Conservation (phyloP, 2,329 filamentous ascomycete genomes). For the Aureobasidium uvarum region DNA sequence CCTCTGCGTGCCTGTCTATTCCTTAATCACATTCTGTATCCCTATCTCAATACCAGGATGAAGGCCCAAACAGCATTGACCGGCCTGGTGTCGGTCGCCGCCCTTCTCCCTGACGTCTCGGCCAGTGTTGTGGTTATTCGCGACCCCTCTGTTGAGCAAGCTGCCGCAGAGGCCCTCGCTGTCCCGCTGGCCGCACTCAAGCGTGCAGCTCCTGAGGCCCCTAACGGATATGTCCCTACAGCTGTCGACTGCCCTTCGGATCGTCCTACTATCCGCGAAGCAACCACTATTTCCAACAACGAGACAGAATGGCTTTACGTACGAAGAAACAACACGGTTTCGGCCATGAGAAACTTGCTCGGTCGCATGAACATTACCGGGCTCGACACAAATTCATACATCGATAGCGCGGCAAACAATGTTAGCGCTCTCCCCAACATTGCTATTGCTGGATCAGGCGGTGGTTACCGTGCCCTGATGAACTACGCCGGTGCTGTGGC, state of each 20-base stretch:
- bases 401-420: conserved; percentile 60
- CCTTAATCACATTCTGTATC: neutral
- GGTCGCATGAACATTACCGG: conserved; percentile 68
- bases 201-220: conserved; percentile 52
- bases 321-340: conserved; percentile 69
- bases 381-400: conserved; percentile 73
- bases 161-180: conserved; percentile 27
- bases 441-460: conserved; percentile 75
- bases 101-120: conserved; percentile 1
- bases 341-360: conserved; percentile 73
- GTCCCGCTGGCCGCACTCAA: conserved; percentile 10
- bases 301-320: conserved; percentile 72
- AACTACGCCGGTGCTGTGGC: conserved; percentile 77
- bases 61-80: conserved; percentile 22
- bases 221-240: conserved; percentile 70
- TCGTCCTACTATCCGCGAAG: conserved; percentile 67
- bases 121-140: conserved; percentile 25
- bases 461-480: conserved; percentile 82
- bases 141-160: conserved; percentile 22
- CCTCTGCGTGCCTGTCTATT: neutral
- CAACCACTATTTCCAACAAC: conserved; percentile 60
- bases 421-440: conserved; percentile 63
- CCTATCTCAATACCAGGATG: conserved; percentile 5
- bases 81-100: conserved; percentile 23
- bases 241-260: conserved; percentile 65